These are phyloP conservation scores for Rhododendron ovatum DNA, from an alignment of 148 eudicot species.

Conservation along the genomic window DNA sequence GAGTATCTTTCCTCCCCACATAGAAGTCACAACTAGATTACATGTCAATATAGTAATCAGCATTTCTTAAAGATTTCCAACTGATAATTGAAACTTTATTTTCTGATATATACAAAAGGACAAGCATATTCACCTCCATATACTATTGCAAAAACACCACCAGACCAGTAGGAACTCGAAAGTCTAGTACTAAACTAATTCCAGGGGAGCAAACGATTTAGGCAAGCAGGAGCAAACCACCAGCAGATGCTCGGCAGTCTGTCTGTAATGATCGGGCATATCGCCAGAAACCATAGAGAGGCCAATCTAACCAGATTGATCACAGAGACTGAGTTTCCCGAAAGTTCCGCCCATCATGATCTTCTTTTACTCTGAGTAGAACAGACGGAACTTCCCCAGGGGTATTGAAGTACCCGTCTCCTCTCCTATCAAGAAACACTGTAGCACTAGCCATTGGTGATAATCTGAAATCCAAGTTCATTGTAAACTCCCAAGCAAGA, in stretches of 20 bases:
- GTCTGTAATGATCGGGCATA: slow-evolving; percentile 48
- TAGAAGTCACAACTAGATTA: background rate
- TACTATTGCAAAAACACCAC: background rate
- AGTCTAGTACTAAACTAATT: background rate
- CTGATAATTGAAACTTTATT: background rate
- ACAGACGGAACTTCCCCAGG: slow-evolving; percentile 90
- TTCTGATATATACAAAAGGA: background rate
- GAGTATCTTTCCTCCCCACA: too few relatives aligned
- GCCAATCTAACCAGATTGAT: slow-evolving; percentile 75
- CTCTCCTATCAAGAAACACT: slow-evolving; percentile 72
- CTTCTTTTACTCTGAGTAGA: slow-evolving; percentile 91
- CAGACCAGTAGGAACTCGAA: background rate
- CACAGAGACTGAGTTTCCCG: slow-evolving; percentile 88
- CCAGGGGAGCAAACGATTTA: background rate
- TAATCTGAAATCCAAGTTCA: too few relatives aligned
- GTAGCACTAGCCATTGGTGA: too few relatives aligned
- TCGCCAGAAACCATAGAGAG: slow-evolving; percentile 36
- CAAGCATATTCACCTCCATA: background rate
- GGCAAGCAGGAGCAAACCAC: slow-evolving; percentile 32
- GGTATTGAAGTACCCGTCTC: slow-evolving; percentile 90
- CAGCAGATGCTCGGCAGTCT: slow-evolving; percentile 61
- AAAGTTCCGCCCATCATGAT: slow-evolving; percentile 97
- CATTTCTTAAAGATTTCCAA: background rate
- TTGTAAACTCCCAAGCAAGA: too few relatives aligned
- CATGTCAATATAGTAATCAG: background rate